Evolutionary conservation across 257 asterid genomes (phyloP), one percentile per base, ranked within the genome.

Genomic region (Salvia rosmarinus): DNA sequence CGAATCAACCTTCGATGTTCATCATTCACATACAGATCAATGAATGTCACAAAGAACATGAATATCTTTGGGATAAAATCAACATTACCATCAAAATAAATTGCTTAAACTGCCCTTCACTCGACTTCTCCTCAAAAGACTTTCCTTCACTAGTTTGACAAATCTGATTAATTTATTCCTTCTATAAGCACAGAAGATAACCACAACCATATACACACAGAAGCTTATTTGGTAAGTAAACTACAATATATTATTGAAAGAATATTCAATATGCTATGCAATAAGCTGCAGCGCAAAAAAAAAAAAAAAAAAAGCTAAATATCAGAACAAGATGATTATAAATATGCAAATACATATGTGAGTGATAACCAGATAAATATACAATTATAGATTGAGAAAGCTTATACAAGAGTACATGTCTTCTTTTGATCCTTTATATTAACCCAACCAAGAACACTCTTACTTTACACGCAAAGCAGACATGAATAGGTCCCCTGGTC

Each of bases 21-120:
- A 73, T 9, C 62, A 70, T 20, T 37, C 55, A 9, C 56, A 50
- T 2, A 50, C 5, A 51, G 2, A 9, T 17, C 30, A 51, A 19
- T 51, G 58, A 5, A 49, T 30, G 35, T 28, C 46, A 28, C 21
- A 43, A 6, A 40, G 32, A 16, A 2, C 5, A 49, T 6, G 74
- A 17, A 6, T 0, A 10, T 0, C 47, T 10, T 42, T 10, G 62
- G 30, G 30, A 39, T 19, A 19, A 39, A 13, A 16, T 49, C 6
- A 14, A 71, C 19, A 68, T 21, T 86, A 90, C 96, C 96, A 82
- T 84, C 77, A 77, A 82, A 67, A 84, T 77, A 17, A 87, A 75
- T 64, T 77, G 73, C 64, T 78, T 71, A 65, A 87, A 78, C 74
- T 78, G 94, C 46, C 20, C 6, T 7, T 51, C 30, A 3, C 20